Conservation (phyloP, 1,284 basidiomycete genomes). For the Amylostereum areolatum region DNA sequence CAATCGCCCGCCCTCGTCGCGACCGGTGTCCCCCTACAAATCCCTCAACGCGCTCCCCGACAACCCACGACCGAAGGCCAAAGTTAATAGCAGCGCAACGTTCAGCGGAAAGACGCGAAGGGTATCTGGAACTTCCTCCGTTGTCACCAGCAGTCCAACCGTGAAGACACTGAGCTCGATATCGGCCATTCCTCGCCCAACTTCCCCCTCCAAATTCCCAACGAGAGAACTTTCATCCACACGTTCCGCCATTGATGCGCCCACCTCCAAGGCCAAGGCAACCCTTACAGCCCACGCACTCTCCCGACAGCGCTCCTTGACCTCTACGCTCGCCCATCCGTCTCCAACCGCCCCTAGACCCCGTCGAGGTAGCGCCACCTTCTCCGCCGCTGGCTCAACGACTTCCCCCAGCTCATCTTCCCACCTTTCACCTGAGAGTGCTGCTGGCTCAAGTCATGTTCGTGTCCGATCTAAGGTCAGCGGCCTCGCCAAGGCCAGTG, state of each 20-base stretch:
- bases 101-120: slow-evolving; percentile 29
- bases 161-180: slow-evolving; percentile 12
- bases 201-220: slow-evolving; percentile 36
- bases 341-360: slow-evolving; percentile 18
- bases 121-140: slow-evolving; percentile 8
- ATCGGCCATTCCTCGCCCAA: slow-evolving; percentile 26
- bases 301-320: slow-evolving; percentile 30
- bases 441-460: slow-evolving; percentile 22
- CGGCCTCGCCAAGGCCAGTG: slow-evolving; percentile 33
- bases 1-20: slow-evolving; percentile 19
- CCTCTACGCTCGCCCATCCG: slow-evolving; percentile 13
- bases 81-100: slow-evolving; percentile 52
- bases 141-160: slow-evolving; percentile 13
- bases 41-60: slow-evolving; percentile 13
- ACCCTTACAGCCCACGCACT: slow-evolving; percentile 14
- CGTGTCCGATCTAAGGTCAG: slow-evolving; percentile 56
- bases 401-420: slow-evolving; percentile 4
- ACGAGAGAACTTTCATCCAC: slow-evolving; percentile 10
- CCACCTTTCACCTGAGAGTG: slow-evolving; percentile 10
- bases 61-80: slow-evolving; percentile 47
- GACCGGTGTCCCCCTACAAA: slow-evolving; percentile 51
- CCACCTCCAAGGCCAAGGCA: slow-evolving; percentile 22
- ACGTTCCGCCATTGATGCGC: slow-evolving; percentile 16
- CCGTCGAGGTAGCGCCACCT: slow-evolving; percentile 28
- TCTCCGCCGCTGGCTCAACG: slow-evolving; percentile 21